Base-by-base conservation (phyloP, 257 asterid genomes). In the Solanum tarapatanum region DNA sequence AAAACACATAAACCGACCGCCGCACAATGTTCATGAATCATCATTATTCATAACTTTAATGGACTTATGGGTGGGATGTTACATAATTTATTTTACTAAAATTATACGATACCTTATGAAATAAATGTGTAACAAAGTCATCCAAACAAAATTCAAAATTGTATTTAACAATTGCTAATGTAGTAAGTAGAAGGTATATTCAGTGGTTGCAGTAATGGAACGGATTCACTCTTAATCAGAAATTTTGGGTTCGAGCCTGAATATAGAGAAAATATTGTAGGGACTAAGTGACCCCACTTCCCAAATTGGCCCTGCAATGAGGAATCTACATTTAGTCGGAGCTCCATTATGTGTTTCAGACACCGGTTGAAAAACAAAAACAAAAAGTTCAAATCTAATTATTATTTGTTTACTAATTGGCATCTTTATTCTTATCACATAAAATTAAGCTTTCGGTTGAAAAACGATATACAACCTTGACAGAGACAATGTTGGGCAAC, bases 191-290 rank as follows among this genome's bases (percentile, higher is more conserved):
- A 51, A 51, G 23, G 4, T 6, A 51, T 6, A 6, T 51, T 51
- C 1, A 55, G 4, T 51, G 2, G 1, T 51, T 51, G 62, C 3
- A 51, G 0, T 51, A 51, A 0, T 6, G 0, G 0, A 0, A 55
- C 64, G 17, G 10, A 6, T 19, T 17, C 9, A 17, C 0, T 10
- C n/a, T 55, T 55, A 55, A 17, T 55, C 1, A 55, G 4, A 17
- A 6, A 0, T 17, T 2, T 55, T 0, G 55, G 0, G 1, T 13
- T 45, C 7, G 10, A 55, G 4, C 10, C 4, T 6, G 10, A 2
- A 17, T 55, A 55, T 51, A 3, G 4, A 55, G 2, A 55, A 51
- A 17, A 17, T 55, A 0, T 55, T 55, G n/a, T 55, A 17, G 1
- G n/a, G 64, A n/a, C n/a, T n/a, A n/a, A 55, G n/a, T 55, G 0